Evolutionary conservation across 2,329 filamentous ascomycete species (phyloP), one percentile per base, ranked within the genome.

Genomic region (Xylaria polymorpha): DNA sequence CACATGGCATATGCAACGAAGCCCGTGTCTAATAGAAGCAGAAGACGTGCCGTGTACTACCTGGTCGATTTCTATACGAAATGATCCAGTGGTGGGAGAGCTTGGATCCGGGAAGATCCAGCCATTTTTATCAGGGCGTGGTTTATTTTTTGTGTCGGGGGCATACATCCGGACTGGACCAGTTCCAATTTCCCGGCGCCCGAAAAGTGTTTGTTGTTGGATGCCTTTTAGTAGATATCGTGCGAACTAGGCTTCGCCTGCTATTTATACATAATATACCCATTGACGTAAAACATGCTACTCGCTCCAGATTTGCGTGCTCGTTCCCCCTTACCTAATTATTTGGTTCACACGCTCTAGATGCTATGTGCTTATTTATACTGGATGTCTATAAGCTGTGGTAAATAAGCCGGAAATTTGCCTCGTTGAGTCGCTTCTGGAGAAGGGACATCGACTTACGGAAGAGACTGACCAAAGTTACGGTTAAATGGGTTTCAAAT

Each of bases 181-280:
- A 20, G 59, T 22, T 64, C 48, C 25, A 22, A 25, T 32, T 61
- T 59, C 61, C 68, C 66, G 60, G 67, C 70, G 67, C 60, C 59
- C 64, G 70, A 62, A 67, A 68, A 37, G 29, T 56, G 53, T n/a
- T 66, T 63, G 66, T 71, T 71, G 50, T 64, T 65, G 56, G 57
- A 64, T 37, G n/a, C 14, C 8, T 44, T 32, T 20, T 29, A 50
- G 35, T 69, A 69, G 64, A 67, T 57, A 53, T 68, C 37, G 15
- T 44, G 73, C 73, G 72, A 73, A 72, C 37, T 56, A 66, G 64
- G 55, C 29, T 61, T 66, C 59, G 51, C 59, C 63, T 8, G 41
- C 44, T 63, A 74, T 48, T 66, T 56, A 61, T 67, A 68, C 68
- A 65, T 76, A 76, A 76, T 76, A 76, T 76, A 76, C 72, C 74